Conservation (phyloP, 371 early-diverging fungal species). For the Mucor sp. region DNA sequence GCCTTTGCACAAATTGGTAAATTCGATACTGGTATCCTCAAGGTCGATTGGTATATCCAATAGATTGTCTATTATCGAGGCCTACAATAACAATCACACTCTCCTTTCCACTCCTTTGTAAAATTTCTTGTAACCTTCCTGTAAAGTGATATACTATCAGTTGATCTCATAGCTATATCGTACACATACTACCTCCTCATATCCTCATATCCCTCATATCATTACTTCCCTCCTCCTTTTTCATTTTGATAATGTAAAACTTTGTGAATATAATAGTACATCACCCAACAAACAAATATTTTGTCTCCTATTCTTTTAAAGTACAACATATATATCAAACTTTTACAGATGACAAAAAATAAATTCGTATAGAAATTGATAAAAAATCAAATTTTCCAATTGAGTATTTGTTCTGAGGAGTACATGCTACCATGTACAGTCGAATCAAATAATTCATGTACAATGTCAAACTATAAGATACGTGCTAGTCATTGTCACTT, state of each 20-base stretch:
- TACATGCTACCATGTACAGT: background rate
- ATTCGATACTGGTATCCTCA: slow-evolving; percentile 30
- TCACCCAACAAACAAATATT: background rate
- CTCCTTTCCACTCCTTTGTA: background rate
- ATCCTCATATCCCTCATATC: background rate
- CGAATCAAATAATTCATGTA: background rate
- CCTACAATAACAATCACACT: background rate
- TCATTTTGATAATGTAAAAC: slow-evolving; percentile 5
- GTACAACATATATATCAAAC: slow-evolving; percentile 11
- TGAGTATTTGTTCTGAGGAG: too few relatives aligned
- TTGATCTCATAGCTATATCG: slow-evolving; percentile 14
- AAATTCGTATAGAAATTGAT: background rate
- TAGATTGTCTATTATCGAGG: background rate
- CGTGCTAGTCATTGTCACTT: background rate
- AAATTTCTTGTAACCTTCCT: slow-evolving; percentile 3
- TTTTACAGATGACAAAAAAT: background rate
- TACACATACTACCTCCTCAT: background rate
- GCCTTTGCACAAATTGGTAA: slow-evolving; percentile 37
- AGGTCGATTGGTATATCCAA: slow-evolving; percentile 35
- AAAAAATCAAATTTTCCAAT: background rate
- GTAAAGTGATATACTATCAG: slow-evolving; percentile 13
- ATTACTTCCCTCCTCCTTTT: background rate
- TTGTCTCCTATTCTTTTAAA: slow-evolving; percentile 6
- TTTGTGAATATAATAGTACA: slow-evolving; percentile 10
- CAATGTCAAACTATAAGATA: background rate